These are phyloP conservation scores for Hyphopichia buzzinii DNA, from an alignment of 1,139 yeast genomes.

Conservation along the genomic window DNA sequence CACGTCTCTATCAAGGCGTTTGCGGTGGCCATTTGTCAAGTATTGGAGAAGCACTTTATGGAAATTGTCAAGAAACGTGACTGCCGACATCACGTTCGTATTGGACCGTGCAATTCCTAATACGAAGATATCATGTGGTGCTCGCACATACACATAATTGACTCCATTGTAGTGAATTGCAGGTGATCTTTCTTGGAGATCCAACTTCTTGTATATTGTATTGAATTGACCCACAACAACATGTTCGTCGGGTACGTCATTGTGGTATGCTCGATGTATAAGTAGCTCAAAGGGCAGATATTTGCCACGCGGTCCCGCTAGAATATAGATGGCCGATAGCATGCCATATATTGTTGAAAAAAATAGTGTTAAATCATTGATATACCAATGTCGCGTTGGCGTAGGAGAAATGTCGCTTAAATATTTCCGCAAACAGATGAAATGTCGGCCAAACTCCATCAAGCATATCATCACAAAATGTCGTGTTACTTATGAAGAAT, in stretches of 20 bases:
- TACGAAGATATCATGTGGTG: constrained; percentile 29
- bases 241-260: constrained; percentile 27
- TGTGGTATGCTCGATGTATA: constrained; percentile 35
- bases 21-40: constrained; percentile 10
- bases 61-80: constrained; percentile 35
- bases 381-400: too few relatives aligned
- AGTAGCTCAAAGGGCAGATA: constrained; percentile 26
- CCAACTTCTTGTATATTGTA: constrained; percentile 17
- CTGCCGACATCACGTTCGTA: constrained; percentile 41
- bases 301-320: constrained; percentile 29
- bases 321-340: constrained; percentile 40
- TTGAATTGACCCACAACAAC: constrained; percentile 28
- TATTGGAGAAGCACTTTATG: constrained; percentile 31
- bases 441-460: too few relatives aligned
- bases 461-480: too few relatives aligned
- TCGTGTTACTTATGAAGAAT: too few relatives aligned
- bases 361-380: neutral
- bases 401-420: too few relatives aligned
- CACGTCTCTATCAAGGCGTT: constrained; percentile 25
- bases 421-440: too few relatives aligned
- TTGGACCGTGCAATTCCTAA: constrained; percentile 34
- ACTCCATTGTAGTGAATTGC: constrained; percentile 27
- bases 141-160: constrained; percentile 29
- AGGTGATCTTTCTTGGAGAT: constrained; percentile 29
- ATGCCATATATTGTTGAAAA: constrained; percentile 18